Percentiles rank a stretch among this genome's conserved stretches.
These are phyloP conservation scores for Dorcoceras hygrometricum DNA, from an alignment of 257 asterid species.

Conservation along the genomic window DNA sequence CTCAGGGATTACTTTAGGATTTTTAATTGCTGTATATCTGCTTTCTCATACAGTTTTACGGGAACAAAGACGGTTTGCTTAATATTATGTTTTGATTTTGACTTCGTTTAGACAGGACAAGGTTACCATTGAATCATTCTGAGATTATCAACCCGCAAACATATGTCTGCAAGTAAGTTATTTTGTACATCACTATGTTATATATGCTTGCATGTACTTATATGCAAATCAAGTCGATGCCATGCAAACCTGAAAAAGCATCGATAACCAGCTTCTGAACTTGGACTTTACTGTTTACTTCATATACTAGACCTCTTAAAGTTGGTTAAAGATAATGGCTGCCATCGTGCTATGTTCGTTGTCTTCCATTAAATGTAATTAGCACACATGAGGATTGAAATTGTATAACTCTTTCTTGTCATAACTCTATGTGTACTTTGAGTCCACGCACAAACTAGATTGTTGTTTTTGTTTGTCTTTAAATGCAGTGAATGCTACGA, in stretches of 20 bases:
- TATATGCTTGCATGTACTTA: neutral
- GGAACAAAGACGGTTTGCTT: neutral
- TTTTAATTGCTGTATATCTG: too few relatives aligned
- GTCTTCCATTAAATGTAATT: too few relatives aligned
- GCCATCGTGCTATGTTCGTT: too few relatives aligned
- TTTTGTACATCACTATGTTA: slow-evolving; percentile 18
- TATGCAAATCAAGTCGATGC: neutral
- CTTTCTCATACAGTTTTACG: neutral
- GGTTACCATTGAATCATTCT: slow-evolving; percentile 70
- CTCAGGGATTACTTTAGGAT: too few relatives aligned
- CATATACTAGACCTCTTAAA: slow-evolving; percentile 8
- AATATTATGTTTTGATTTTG: slow-evolving; percentile 7
- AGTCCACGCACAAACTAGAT: neutral
- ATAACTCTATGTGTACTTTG: neutral
- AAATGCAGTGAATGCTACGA: slow-evolving; percentile 80
- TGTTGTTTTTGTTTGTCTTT: slow-evolving; percentile 16
- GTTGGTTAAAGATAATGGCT: neutral
- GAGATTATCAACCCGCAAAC: slow-evolving; percentile 71
- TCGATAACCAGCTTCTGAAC: neutral
- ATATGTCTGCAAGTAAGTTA: slow-evolving; percentile 69
- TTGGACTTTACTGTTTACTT: neutral
- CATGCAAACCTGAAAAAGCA: neutral
- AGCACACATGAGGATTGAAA: too few relatives aligned
- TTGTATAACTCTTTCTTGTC: neutral
- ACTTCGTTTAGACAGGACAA: slow-evolving; percentile 60